A percentile compares a stretch with the other conserved stretches of the same genome.
Conservation (phyloP, 805 yeast genomes). For the Kodamaea laetipori region DNA sequence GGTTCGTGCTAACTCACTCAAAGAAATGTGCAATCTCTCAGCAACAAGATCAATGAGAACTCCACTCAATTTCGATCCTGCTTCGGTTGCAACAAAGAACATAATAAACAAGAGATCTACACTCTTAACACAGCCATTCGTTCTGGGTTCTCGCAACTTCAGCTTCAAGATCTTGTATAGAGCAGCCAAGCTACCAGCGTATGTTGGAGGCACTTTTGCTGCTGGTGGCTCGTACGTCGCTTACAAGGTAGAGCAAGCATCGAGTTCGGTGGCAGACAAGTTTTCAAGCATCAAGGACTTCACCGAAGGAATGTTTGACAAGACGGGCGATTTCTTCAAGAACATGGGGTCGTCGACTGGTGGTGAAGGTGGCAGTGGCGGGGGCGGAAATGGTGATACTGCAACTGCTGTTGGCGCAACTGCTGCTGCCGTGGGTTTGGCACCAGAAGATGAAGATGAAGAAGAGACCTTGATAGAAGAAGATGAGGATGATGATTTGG, state of each 20-base stretch:
- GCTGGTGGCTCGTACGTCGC: constrained; percentile 93
- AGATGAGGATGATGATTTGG: constrained; percentile 47
- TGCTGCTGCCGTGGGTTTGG: constrained; percentile 54
- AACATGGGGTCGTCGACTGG: constrained; percentile 26
- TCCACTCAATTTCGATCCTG: constrained; percentile 2
- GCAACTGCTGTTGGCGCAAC: constrained; percentile 51
- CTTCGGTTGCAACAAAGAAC: background rate
- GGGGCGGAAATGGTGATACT: constrained; percentile 31
- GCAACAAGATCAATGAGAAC: constrained; percentile 4
- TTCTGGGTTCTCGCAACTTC: constrained; percentile 26
- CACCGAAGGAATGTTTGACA: constrained; percentile 56
- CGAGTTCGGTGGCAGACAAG: constrained; percentile 67
- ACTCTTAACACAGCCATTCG: background rate
- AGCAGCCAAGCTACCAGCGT: constrained; percentile 68
- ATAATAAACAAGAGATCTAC: background rate
- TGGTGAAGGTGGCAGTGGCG: constrained; percentile 29
- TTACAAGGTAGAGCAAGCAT: constrained; percentile 88
- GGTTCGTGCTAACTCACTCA: background rate
- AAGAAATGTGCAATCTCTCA: background rate
- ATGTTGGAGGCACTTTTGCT: constrained; percentile 86
- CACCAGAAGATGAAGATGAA: constrained; percentile 36
- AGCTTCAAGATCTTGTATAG: constrained; percentile 54
- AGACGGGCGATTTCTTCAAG: constrained; percentile 46
- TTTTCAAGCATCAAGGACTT: constrained; percentile 62
- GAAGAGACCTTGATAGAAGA: constrained; percentile 48